Evolutionary conservation across 495 filamentous ascomycete genomes (phyloP), one percentile per base, ranked within the genome.

Genomic region (Aspergillus saccharolyticus): DNA sequence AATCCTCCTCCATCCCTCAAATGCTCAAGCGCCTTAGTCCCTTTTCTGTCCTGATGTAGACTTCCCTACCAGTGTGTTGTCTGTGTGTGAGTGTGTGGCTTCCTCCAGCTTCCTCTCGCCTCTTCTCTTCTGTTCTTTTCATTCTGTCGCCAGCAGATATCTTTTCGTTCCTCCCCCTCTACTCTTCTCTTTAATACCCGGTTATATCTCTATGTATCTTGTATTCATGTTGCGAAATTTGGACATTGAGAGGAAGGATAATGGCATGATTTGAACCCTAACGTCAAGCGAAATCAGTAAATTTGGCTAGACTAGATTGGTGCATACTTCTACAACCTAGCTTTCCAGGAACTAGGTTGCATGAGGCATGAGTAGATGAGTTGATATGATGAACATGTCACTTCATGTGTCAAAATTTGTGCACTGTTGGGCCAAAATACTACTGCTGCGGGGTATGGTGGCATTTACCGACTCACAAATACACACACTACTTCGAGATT

Each of bases 141-240:
- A 18, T 25, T 20, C 43, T 42, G 33, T 15, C 42, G 21, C 56
- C 46, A 42, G n/a, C n/a, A n/a, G n/a, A n/a, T n/a, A n/a, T 2
- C 42, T 18, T 21, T 44, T 8, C 47, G n/a, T 30, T 44, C 16
- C 39, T 39, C 6, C 33, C 56, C 52, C 46, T 28, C 52, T 52
- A 14, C 42, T 54, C 16, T 44, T 28, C 53, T 42, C n/a, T 22
- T 53, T 53, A 53, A 53, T 53, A 54, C 24, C 42, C 21, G 7
- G 25, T 49, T 24, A 49, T 25, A 25, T 22, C 6, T 49, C 20
- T 17, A 20, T 48, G 33, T 48, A 12, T 16, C 22, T 28, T 49
- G 20, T 22, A 49, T 49, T 22, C 46, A 25, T 14, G 21, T 49
- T 49, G 15, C 14, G 12, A n/a, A n/a, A 14, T 49, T 49, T 39